Conservation (phyloP, 202 grass and related monocot genomes). For the Dendrocalamus latiflorus region DNA sequence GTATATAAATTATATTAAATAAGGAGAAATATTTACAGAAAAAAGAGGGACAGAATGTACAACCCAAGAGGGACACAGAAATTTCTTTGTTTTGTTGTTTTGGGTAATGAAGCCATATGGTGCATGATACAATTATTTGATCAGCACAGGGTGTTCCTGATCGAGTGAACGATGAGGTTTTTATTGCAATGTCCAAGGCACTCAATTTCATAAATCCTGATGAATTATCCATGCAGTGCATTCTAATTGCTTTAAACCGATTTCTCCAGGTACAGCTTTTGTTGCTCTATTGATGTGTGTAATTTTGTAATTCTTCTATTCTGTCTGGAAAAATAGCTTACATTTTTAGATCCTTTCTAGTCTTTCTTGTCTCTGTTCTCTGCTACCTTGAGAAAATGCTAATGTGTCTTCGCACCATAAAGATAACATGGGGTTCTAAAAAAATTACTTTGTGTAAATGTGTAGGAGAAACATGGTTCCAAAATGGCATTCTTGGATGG, state of each 20-base stretch:
- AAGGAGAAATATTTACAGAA: no score
- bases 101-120: no score
- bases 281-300: not conserved
- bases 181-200: no score
- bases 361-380: constrained; percentile 19
- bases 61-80: no score
- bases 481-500: constrained; percentile 99
- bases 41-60: no score
- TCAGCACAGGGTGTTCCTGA: no score
- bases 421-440: not conserved
- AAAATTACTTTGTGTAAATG: constrained; percentile 16
- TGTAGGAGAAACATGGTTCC: constrained; percentile 92
- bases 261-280: constrained; percentile 79
- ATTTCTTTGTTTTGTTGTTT: no score
- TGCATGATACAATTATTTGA: no score
- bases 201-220: constrained; percentile 99
- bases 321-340: not conserved
- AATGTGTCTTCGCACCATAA: not conserved
- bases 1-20: no score
- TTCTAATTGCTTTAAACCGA: constrained; percentile 90
- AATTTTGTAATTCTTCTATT: constrained; percentile 6
- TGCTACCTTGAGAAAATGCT: not conserved
- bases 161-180: no score
- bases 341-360: not conserved
- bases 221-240: constrained; percentile 97